phyloP scores from a whole-genome alignment of 225 moss, liverwort and hornwort genomes.

The Bryoerythrophyllum caledonicum region DNA sequence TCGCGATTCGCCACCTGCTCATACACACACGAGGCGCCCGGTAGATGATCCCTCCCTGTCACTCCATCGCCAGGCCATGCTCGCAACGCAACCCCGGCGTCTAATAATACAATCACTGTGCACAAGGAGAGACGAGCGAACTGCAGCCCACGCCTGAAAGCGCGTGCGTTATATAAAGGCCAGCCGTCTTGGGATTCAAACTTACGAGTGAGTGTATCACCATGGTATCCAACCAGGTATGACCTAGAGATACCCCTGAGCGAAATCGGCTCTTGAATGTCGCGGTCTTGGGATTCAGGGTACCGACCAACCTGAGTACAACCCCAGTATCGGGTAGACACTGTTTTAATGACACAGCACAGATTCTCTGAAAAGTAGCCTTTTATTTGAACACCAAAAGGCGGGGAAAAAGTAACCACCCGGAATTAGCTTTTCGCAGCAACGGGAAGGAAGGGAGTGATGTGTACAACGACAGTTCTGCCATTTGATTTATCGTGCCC shows the following conservation, averaged over 20 bases:
- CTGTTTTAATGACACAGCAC: neutral
- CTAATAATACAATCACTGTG: slow-evolving; percentile 28
- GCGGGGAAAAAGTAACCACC: neutral
- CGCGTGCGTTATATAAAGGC: neutral
- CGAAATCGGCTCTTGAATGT: neutral
- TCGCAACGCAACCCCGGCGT: neutral
- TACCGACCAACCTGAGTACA: neutral
- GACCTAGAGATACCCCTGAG: neutral
- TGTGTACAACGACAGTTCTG: neutral
- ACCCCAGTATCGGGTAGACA: neutral
- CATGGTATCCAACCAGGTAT: neutral
- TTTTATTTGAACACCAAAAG: neutral
- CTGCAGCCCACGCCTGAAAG: neutral
- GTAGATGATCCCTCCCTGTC: neutral
- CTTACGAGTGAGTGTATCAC: too few relatives aligned
- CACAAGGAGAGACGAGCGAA: neutral
- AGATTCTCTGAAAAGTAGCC: neutral
- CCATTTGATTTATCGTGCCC: neutral
- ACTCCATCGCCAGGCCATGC: slow-evolving; percentile 14
- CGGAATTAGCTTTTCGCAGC: neutral
- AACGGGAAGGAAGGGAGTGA: slow-evolving; percentile 27
- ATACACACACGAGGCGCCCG: neutral
- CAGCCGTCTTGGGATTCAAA: slow-evolving; percentile 5
- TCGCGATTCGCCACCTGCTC: slow-evolving; percentile 10
- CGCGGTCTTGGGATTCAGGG: neutral